Base-by-base conservation (phyloP, 1,284 basidiomycete genomes). In the Porogramme epimiltina region DNA sequence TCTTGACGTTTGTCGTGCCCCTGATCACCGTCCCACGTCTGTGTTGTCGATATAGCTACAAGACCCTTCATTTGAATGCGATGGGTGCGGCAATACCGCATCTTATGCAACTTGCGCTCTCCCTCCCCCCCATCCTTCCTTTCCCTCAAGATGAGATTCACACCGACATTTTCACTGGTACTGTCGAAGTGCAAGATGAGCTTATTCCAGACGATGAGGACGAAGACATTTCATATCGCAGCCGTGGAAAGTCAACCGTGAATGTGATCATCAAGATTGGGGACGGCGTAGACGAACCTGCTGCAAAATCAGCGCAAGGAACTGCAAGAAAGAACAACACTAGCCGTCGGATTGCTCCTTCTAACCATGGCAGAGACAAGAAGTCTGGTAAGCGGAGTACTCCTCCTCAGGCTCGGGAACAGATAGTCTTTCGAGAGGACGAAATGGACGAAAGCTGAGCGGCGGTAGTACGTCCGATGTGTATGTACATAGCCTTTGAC, bases 41-140 rank as follows among this genome's bases (percentile, higher is more conserved):
- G 28, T 37, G n/a, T 4, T 16, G 6, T 19, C n/a, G 3, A n/a
- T 37, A 10, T 56, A 92, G 90, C 38, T 89, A 89, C 62, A 89
- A 88, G 56, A 84, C 80, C 2, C 67, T 95, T 20, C 82, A 87
- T 66, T 73, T 95, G 25, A 85, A 82, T 58, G 93, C 93, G 1
- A 85, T 95, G 79, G 89, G 89, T 22, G 91, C 93, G 2, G 93
- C 93, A 0, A 93, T 95, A 47, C 91, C 93, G 1, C 89, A 89
- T 62, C 80, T 93, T 15, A 70, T 91, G 24, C 80, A 86, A 34
- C 77, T 95, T 2, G 72, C 83, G 4, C 79, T 87, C 15, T 87
- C 91, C 16, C 73, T 95, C 5, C 85, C 92, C 1, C 75, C 82
- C 9, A 83, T 89, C 46, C 76, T 95, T 19, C 91, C 92, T 0